Base-by-base conservation (phyloP, 1,284 basidiomycete genomes). In the Xerocomus amazonicus region DNA sequence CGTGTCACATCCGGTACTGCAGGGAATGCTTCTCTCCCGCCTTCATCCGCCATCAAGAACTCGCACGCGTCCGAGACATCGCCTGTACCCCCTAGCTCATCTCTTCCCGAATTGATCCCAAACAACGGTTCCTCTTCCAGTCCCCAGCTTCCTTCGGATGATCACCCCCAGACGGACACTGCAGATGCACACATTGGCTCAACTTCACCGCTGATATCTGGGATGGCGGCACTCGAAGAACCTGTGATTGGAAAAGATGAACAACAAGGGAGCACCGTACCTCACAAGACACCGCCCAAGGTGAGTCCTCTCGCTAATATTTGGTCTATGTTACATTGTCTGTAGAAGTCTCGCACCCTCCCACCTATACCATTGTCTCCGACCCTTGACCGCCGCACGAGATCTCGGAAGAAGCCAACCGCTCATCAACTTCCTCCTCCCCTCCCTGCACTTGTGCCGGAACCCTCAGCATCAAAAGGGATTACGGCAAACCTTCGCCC, bases 41-140 rank as follows among this genome's bases (percentile, higher is more conserved):
- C 67, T 32, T 64, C 67, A 12, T 67, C 69, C 10, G 58, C 60
- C 3, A 28, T 42, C 32, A 68, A 60, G 49, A 56, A 47, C 28
- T 53, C 55, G 1, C 54, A 59, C 4, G 45, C 33, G n/a, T 35
- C 44, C 53, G 68, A 51, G 58, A 65, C 37, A 39, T 63, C 59
- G n/a, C 62, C 53, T 52, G 60, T 34, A 47, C 65, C 35, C 43
- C 68, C 45, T 13, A 69, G 68, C 14, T 65, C 66, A 7, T 72
- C 73, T 2, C 76, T 78, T 32, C 85, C 86, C 14, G 80, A 75
- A 33, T 73, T 88, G 23, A 80, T 78, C 10, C 80, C 83, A 0
- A 81, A 80, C 60, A 66, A 72, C 37, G 82, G 77, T 56, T 84
- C 83, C 0, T 87, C 84, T 1, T 87, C 84, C 6, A 88, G 85